Percentiles rank a stretch among this genome's conserved stretches.
Evolutionary conservation across 306 rosid genomes (phyloP).

Genomic region (Glycyrrhiza uralensis): DNA sequence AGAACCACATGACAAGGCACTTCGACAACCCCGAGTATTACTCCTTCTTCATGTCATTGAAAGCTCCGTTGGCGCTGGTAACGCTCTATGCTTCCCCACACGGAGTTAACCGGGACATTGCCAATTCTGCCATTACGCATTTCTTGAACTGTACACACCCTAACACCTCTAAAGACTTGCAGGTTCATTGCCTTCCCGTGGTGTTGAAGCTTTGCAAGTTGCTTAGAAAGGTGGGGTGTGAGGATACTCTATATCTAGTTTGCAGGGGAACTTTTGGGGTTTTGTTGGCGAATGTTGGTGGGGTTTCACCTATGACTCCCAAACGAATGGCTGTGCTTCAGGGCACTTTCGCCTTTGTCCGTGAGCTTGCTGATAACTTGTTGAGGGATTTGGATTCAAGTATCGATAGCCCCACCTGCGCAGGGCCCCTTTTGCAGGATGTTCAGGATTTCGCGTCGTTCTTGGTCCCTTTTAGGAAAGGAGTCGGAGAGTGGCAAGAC

Average conservation of each 20-base stretch:
- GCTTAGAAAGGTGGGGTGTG: conserved; percentile 42
- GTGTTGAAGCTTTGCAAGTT: conserved; percentile 64
- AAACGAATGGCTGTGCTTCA: conserved; percentile 30
- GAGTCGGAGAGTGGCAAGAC: conserved; percentile 9
- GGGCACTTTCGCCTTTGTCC: conserved; percentile 51
- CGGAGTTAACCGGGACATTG: conserved; percentile 32
- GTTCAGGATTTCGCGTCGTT: conserved; percentile 49
- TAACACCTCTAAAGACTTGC: conserved; percentile 9
- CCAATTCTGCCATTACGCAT: conserved; percentile 42
- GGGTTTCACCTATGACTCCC: neutral
- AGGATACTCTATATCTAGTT: conserved; percentile 48
- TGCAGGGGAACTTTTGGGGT: conserved; percentile 51
- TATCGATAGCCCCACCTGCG: neutral
- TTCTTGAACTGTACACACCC: conserved; percentile 35
- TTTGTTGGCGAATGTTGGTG: conserved; percentile 34
- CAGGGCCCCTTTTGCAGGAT: conserved; percentile 23
- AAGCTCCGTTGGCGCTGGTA: conserved; percentile 48
- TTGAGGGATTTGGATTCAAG: conserved; percentile 42
- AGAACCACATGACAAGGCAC: conserved; percentile 22
- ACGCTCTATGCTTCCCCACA: conserved; percentile 47
- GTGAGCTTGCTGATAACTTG: conserved; percentile 44
- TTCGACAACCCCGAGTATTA: conserved; percentile 25
- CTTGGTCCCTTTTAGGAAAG: conserved; percentile 37
- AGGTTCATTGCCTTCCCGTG: conserved; percentile 35
- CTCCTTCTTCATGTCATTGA: conserved; percentile 37